Evolutionary conservation across 257 asterid genomes (phyloP).

Genomic region (Anisodus tanguticus): DNA sequence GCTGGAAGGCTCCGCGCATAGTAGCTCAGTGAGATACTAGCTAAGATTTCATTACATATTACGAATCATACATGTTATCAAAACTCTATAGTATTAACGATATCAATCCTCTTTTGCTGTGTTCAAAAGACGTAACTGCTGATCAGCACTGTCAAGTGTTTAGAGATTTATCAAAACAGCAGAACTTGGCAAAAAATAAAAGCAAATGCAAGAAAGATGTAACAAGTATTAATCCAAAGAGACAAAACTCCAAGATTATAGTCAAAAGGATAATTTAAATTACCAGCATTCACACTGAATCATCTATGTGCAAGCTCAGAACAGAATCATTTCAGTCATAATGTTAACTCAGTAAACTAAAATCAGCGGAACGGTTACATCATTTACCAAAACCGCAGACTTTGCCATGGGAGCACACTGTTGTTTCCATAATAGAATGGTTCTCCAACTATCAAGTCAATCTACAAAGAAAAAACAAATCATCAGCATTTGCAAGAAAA

Average conservation of each 20-base stretch:
- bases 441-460: slow-evolving; percentile 78
- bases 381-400: slow-evolving; percentile 83
- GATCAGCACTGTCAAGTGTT: not conserved
- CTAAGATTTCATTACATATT: not conserved
- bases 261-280: not conserved
- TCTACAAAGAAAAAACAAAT: slow-evolving; percentile 54
- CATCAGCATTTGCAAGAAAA: not conserved
- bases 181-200: not conserved
- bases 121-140: not conserved
- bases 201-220: slow-evolving; percentile 8
- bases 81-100: not conserved
- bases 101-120: not conserved
- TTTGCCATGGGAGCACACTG: slow-evolving; percentile 85
- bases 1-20: not conserved
- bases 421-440: slow-evolving; percentile 87
- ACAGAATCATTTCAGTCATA: not conserved
- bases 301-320: not conserved
- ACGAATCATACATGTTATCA: not conserved
- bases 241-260: not conserved
- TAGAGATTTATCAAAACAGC: not conserved
- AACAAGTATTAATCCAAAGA: not conserved
- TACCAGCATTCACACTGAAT: not conserved
- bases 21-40: not conserved
- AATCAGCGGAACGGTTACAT: not conserved
- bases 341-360: not conserved